Conservation (phyloP, 1,284 basidiomycete species). For the Rhodotorula sp. region DNA sequence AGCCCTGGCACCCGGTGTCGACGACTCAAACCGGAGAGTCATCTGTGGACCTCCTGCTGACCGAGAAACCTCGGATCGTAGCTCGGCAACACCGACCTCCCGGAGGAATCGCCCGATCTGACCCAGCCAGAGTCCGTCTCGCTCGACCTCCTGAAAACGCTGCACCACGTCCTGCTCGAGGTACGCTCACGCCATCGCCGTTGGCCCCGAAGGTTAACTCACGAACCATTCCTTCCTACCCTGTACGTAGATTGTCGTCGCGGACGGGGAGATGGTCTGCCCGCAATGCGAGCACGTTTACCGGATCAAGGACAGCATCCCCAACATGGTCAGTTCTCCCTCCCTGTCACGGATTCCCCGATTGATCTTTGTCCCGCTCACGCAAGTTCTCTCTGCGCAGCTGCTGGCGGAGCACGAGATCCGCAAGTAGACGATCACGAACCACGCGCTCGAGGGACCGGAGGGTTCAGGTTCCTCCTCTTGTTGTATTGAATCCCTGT, state of each 20-base stretch:
- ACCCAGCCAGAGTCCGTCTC: slow-evolving; percentile 47
- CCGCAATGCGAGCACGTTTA: slow-evolving; percentile 89
- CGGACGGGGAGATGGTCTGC: slow-evolving; percentile 91
- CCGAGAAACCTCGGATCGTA: too few relatives aligned
- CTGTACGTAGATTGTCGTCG: slow-evolving; percentile 72
- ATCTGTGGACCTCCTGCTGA: not conserved
- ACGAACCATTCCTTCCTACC: not conserved
- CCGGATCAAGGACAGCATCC: slow-evolving; percentile 89
- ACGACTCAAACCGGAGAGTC: not conserved
- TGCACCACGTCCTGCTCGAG: slow-evolving; percentile 93
- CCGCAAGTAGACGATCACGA: slow-evolving; percentile 14
- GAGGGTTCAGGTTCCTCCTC: not conserved
- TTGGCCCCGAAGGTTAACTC: too few relatives aligned
- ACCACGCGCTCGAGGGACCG: not conserved
- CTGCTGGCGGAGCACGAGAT: slow-evolving; percentile 90
- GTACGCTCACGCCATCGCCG: slow-evolving; percentile 55
- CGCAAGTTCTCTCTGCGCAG: slow-evolving; percentile 52
- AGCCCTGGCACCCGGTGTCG: not conserved
- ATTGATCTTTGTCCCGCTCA: not conserved
- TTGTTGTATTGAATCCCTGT: slow-evolving; percentile 6
- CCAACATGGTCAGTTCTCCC: slow-evolving; percentile 80
- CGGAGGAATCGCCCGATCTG: slow-evolving; percentile 64
- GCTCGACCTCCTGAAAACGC: slow-evolving; percentile 69
- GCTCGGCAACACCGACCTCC: slow-evolving; percentile 83
- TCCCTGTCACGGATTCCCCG: not conserved